Conservation (phyloP, 2,329 filamentous ascomycete species). For the Colletotrichum lentis region DNA sequence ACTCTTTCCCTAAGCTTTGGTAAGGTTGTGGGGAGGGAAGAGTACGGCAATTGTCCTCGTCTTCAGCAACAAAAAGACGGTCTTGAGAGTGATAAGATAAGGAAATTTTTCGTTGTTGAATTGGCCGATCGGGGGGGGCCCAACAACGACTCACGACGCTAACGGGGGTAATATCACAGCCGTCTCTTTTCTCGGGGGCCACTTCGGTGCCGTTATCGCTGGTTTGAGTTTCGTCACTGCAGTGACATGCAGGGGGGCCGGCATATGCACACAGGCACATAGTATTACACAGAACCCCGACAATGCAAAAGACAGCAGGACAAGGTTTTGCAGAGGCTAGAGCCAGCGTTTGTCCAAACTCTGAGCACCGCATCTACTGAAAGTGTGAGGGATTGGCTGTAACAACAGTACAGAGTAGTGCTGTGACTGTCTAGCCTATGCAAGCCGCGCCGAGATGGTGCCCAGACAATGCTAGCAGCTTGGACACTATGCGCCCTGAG, state of each 20-base stretch:
- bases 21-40: slow-evolving; percentile 29
- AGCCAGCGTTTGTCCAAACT: slow-evolving; percentile 13
- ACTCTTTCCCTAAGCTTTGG: slow-evolving; percentile 36
- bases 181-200: slow-evolving; percentile 21
- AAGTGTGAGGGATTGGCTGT: neutral
- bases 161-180: slow-evolving; percentile 24
- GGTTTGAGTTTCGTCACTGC: slow-evolving; percentile 25
- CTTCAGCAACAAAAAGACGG: slow-evolving; percentile 37
- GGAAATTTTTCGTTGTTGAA: slow-evolving; percentile 40
- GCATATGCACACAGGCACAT: slow-evolving; percentile 12
- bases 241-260: slow-evolving; percentile 23
- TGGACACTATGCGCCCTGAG: slow-evolving; percentile 16
- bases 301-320: slow-evolving; percentile 12
- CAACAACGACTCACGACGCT: slow-evolving; percentile 31
- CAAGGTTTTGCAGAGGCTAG: slow-evolving; percentile 28
- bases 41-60: slow-evolving; percentile 22
- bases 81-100: slow-evolving; percentile 38
- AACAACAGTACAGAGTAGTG: neutral
- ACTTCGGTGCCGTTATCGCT: slow-evolving; percentile 36
- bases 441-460: neutral
- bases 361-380: slow-evolving; percentile 15
- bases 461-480: slow-evolving; percentile 15
- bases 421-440: neutral
- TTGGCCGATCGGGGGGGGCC: slow-evolving; percentile 31
- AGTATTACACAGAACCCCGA: no score